Evolutionary conservation across 208 protist genomes (phyloP).

Genomic region (Trichomonas tenax): DNA sequence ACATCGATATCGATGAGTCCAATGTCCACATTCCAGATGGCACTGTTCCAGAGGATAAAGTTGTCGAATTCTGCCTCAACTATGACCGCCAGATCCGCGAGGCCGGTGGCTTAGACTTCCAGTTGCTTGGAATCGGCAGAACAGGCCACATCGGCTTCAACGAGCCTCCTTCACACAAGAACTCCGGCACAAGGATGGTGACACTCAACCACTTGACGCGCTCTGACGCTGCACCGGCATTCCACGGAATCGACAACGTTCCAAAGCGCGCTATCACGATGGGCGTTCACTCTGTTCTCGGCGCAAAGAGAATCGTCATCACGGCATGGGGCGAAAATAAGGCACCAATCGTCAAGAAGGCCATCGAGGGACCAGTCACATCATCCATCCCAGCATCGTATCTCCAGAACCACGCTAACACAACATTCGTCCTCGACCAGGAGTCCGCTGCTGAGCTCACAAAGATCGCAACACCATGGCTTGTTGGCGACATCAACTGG

Average conservation of each 20-base stretch:
- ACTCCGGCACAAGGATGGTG: neutral
- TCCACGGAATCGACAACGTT: neutral
- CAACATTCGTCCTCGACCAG: neutral
- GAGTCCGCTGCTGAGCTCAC: neutral
- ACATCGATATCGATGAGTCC: neutral
- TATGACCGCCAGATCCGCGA: neutral
- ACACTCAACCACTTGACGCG: neutral
- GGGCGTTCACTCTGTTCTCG: neutral
- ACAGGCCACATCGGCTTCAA: slow-evolving; percentile 3
- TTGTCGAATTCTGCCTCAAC: neutral
- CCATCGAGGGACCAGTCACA: neutral
- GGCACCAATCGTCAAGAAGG: neutral
- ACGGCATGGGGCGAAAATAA: neutral
- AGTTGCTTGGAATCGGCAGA: neutral
- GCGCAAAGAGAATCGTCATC: neutral
- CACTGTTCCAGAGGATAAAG: neutral
- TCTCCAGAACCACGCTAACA: neutral
- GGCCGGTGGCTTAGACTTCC: neutral
- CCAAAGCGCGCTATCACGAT: neutral
- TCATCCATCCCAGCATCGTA: neutral
- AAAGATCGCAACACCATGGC: neutral
- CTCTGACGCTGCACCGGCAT: neutral
- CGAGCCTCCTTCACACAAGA: neutral
- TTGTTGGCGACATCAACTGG: neutral
- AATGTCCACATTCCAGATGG: slow-evolving; percentile 1